Conservation (phyloP, 2,329 filamentous ascomycete species). For the Talaromyces sp. region DNA sequence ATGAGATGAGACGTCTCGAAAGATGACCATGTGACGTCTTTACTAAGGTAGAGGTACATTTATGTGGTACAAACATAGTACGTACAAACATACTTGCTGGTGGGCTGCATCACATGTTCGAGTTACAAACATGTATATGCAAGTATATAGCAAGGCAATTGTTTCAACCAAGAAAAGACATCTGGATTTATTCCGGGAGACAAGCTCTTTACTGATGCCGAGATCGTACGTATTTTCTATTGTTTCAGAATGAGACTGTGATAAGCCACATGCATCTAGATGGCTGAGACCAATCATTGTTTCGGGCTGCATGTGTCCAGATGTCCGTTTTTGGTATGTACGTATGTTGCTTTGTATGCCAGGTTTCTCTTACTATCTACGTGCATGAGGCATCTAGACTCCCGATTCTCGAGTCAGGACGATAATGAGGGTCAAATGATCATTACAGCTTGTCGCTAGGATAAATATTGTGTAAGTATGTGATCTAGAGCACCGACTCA, state of each 20-base stretch:
- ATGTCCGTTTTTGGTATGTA: not conserved
- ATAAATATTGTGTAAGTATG: not conserved
- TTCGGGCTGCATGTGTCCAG: not conserved
- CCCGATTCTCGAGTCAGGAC: not conserved
- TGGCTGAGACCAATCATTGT: not conserved
- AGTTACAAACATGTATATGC: not conserved
- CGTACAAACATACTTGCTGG: not conserved
- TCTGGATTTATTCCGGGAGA: not conserved
- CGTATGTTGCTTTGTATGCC: not conserved
- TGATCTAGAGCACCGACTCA: not conserved
- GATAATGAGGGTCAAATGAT: not conserved
- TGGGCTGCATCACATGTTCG: not conserved
- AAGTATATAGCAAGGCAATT: not conserved
- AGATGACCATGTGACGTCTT: not conserved
- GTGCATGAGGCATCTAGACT: not conserved
- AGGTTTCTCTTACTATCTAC: not conserved
- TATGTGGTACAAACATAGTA: not conserved
- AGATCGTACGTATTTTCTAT: not conserved
- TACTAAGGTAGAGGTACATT: not conserved
- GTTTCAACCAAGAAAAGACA: not conserved
- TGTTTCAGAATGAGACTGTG: slow-evolving; percentile 15
- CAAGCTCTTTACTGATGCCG: not conserved
- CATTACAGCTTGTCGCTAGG: not conserved
- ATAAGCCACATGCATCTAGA: not conserved
- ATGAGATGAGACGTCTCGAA: not conserved